Percentiles rank a stretch among this genome's conserved stretches.
Evolutionary conservation across 139 green algal species (phyloP).

Genomic region (Chlamydomonas sp.): DNA sequence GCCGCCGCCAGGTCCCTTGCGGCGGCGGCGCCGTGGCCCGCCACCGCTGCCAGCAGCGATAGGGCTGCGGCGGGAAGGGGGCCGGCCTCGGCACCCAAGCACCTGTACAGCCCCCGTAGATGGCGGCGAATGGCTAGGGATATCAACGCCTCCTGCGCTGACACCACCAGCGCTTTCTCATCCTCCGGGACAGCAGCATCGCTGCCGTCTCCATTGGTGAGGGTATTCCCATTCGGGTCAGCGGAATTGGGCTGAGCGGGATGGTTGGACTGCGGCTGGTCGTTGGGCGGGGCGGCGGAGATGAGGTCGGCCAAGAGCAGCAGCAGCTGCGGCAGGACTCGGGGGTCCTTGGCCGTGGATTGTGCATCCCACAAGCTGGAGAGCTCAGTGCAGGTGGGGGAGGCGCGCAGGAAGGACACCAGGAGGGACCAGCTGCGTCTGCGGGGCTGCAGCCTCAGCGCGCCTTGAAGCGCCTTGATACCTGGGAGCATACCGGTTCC

Average conservation of each 20-base stretch:
- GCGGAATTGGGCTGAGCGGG: not conserved
- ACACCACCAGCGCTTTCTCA: not conserved
- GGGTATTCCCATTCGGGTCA: too few species aligned
- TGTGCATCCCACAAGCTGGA: slow-evolving; percentile 47
- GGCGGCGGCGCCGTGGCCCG: not conserved
- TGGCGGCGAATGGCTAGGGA: slow-evolving; percentile 32
- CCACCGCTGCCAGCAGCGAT: slow-evolving; percentile 59
- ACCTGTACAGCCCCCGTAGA: slow-evolving; percentile 66
- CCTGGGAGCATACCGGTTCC: not conserved
- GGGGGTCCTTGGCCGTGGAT: slow-evolving; percentile 12
- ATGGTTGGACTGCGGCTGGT: not conserved
- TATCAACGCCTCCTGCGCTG: not conserved
- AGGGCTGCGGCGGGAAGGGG: slow-evolving; percentile 57
- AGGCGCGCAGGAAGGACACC: slow-evolving; percentile 11
- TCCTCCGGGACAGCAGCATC: not conserved
- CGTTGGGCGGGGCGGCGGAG: not conserved
- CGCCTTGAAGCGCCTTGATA: slow-evolving; percentile 14
- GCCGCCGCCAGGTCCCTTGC: slow-evolving; percentile 50
- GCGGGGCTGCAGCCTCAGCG: not conserved
- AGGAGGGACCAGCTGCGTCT: slow-evolving; percentile 2
- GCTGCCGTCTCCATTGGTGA: not conserved
- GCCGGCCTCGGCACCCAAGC: not conserved
- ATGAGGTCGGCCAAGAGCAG: slow-evolving; percentile 30
- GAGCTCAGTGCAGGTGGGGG: slow-evolving; percentile 29
- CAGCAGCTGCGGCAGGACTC: slow-evolving; percentile 35